Base-by-base conservation (phyloP, 83 land plant genomes). In the Diphasiastrum complanatum region DNA sequence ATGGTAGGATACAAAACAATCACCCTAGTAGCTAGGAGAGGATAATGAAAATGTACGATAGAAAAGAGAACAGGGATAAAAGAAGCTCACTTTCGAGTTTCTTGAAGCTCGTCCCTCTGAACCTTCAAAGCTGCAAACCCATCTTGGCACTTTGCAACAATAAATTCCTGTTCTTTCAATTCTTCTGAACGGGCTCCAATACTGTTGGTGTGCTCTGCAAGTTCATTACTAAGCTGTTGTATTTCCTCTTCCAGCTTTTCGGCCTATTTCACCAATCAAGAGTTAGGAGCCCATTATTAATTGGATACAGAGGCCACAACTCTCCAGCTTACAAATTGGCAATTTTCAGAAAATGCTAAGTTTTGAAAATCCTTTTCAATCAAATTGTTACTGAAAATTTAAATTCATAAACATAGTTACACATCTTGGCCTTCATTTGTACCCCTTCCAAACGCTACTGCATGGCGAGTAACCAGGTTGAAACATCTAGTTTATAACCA, bases 41-140 rank as follows among this genome's bases (percentile, higher is more conserved):
- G 33, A 28, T 8, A 1, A 10, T 10, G 31, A 45, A 4, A 11
- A 68, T 33, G 28, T 20, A 23, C 14, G 62, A 26, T 56, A 48
- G 45, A 30, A 53, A 26, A 43, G 33, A 0, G 38, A 60, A 47
- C 25, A 57, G 11, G 51, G 2, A 28, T 26, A 31, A 28, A 43
- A 58, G 24, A 27, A 32, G 34, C 80, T 53, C 79, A 95, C 99
- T 89, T 95, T 58, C 97, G 60, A 12, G 65, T 69, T 40, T 89
- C 93, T 36, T 89, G 99, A 41, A 85, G 76, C 61, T 75, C 78
- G 70, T 89, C 97, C 46, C 97, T 78, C 56, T 78, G 63, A 55
- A 56, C 45, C 65, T 78, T 95, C 11, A 80, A 55, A 56, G 45
- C 14, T 36, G 37, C 66, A 43, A 75, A 80, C 11, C 80, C 79